Percentiles rank a stretch among this genome's conserved stretches.
Conservation (phyloP, 1,284 basidiomycete genomes). For the Phylloporus sp. region DNA sequence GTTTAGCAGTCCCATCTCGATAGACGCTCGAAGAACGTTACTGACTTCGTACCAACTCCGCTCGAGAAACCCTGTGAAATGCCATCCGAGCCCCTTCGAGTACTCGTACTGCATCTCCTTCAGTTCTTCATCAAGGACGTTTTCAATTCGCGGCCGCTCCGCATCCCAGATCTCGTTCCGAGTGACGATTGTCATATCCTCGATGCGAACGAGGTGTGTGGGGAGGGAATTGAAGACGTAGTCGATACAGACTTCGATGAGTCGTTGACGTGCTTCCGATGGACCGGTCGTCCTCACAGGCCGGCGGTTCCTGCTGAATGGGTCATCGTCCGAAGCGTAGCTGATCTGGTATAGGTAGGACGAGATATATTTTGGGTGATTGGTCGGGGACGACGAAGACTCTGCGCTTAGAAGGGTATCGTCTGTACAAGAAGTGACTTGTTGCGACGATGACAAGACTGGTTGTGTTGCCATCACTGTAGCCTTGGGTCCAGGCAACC, state of each 20-base stretch:
- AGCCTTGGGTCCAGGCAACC: too few species aligned
- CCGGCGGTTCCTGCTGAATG: constrained; percentile 10
- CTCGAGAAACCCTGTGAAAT: constrained; percentile 16
- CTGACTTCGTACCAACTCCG: constrained; percentile 16
- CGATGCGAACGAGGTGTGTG: constrained; percentile 14
- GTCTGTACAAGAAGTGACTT: too few species aligned
- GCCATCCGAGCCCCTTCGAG: constrained; percentile 1
- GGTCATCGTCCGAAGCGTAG: constrained; percentile 12
- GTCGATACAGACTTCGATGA: constrained; percentile 11
- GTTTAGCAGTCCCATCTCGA: too few species aligned
- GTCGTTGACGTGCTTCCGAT: constrained; percentile 9
- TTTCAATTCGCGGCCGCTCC: constrained; percentile 8
- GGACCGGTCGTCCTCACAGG: constrained; percentile 1
- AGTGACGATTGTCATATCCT: constrained; percentile 10
- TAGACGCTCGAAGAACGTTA: not conserved
- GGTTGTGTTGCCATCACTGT: too few species aligned
- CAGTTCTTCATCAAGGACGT: constrained; percentile 6
- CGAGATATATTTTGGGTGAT: not conserved
- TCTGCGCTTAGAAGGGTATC: too few species aligned
- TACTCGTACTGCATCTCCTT: not conserved
- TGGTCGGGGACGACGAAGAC: not conserved
- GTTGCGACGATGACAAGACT: too few species aligned
- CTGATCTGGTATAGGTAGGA: constrained; percentile 18
- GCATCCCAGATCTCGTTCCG: constrained; percentile 11
- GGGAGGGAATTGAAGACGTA: constrained; percentile 19